A percentile compares a stretch with the other conserved stretches of the same genome.
Evolutionary conservation across 495 filamentous ascomycete species (phyloP).

Genomic region (Apiosordaria backusii): DNA sequence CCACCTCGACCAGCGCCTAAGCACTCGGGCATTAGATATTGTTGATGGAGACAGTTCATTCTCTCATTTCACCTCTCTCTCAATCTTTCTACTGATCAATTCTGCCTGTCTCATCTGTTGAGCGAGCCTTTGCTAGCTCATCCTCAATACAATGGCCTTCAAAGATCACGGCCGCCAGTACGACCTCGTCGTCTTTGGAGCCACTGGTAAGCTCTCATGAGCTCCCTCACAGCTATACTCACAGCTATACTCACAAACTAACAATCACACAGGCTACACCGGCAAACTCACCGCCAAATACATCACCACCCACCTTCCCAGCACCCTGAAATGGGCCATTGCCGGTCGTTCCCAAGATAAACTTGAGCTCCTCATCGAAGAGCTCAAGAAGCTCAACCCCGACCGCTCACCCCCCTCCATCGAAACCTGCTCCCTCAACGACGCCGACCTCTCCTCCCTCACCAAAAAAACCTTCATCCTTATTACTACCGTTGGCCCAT

Average conservation of each 20-base stretch:
- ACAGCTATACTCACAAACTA: slow-evolving; percentile 3
- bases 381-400: slow-evolving; percentile 61
- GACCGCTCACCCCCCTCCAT: slow-evolving; percentile 68
- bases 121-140: no score
- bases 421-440: slow-evolving; percentile 61
- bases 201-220: slow-evolving; percentile 41
- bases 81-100: not conserved
- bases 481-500: slow-evolving; percentile 85
- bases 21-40: not conserved
- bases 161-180: slow-evolving; percentile 60
- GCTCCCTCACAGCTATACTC: slow-evolving; percentile 36
- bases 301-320: slow-evolving; percentile 69
- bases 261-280: slow-evolving; percentile 68
- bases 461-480: slow-evolving; percentile 72
- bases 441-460: slow-evolving; percentile 59
- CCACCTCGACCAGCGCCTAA: not conserved
- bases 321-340: slow-evolving; percentile 82
- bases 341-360: slow-evolving; percentile 77
- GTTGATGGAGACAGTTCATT: not conserved
- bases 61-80: not conserved
- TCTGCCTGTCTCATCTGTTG: no score
- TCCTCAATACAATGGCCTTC: slow-evolving; percentile 31
- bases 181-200: slow-evolving; percentile 80
- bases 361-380: slow-evolving; percentile 62
- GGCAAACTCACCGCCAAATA: slow-evolving; percentile 74